Evolutionary conservation across 192 early-diverging fungal genomes (phyloP), one percentile per base, ranked within the genome.

Genomic region (Coemansia guatemalensis): DNA sequence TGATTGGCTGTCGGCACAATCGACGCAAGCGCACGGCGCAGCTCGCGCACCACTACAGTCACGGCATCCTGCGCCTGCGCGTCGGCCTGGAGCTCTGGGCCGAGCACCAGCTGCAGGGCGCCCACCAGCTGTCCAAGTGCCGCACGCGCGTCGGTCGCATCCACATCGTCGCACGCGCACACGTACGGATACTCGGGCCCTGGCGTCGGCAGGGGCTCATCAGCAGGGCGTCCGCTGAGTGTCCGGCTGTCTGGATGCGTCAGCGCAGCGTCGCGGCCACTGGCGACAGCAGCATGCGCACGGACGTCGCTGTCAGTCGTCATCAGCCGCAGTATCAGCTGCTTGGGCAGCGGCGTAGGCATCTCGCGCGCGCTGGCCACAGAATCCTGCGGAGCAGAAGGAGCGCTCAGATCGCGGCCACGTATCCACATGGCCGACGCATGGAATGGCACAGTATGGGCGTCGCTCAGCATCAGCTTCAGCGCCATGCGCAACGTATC

Each of bases 391-490:
- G 30, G 3, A 2, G 48, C 27, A 5, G 30, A 21, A 4, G 69
- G 26, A 22, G 65, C 18, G 30, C 72, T 44, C 39, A 44, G 66
- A 17, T 81, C 78, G 9, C 57, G 60, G 25, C 78, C 73, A 20
- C 78, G 69, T 11, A 33, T 12, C 78, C 78, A 81, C 48, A 74
- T 50, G 8, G 67, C 58, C 53, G 74, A 76, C 1, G 68, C 59
- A 23, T 67, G 35, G 33, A 84, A 50, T 12, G 80, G 74, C 44
- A 69, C 51, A 52, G 95, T 89, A 71, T 98, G 96, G 0, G 88
- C 86, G 60, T 98, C 96, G 23, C 91, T 86, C 79, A 95, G 82
- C 30, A 92, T 86, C 35, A 98, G 83, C 66, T 94, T 95, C n/a
- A 90, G 86, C n/a, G 91, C 84, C 52, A 96, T 83, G 0, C 88